Percentiles rank a stretch among this genome's conserved stretches.
phyloP scores from a whole-genome alignment of 225 moss, liverwort and hornwort genomes.

The Bryum argenteum region DNA sequence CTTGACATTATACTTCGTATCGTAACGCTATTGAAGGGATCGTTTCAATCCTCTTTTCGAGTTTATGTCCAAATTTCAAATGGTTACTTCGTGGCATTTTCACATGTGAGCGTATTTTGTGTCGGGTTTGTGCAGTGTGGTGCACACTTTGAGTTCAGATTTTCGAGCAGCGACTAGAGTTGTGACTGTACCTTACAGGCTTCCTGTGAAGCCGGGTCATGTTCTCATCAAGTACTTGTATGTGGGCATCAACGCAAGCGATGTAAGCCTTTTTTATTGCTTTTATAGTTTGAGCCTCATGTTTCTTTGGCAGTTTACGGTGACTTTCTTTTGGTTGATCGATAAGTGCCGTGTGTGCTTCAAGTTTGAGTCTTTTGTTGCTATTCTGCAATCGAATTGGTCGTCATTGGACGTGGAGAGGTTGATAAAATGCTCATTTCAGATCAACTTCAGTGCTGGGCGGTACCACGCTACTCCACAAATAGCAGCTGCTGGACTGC shows the following conservation, averaged over 20 bases:
- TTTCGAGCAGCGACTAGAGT: slow-evolving; percentile 82
- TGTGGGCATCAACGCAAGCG: slow-evolving; percentile 91
- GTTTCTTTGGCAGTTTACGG: not conserved
- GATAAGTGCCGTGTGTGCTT: not conserved
- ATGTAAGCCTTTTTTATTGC: slow-evolving; percentile 56
- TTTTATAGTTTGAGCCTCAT: not conserved
- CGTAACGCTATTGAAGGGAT: not conserved
- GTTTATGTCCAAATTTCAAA: too few species aligned
- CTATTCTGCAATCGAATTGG: not conserved
- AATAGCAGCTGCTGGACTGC: slow-evolving; percentile 56
- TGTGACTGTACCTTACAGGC: slow-evolving; percentile 60
- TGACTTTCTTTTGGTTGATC: not conserved
- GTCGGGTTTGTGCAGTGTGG: slow-evolving; percentile 56
- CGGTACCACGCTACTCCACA: slow-evolving; percentile 65
- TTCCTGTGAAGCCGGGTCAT: slow-evolving; percentile 84
- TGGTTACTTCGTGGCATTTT: not conserved
- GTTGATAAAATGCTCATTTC: slow-evolving; percentile 8
- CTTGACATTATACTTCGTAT: not conserved
- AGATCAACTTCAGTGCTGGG: slow-evolving; percentile 94
- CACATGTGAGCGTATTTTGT: not conserved
- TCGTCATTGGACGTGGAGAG: not conserved
- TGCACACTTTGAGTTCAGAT: slow-evolving; percentile 76
- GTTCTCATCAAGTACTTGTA: slow-evolving; percentile 80
- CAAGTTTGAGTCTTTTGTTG: not conserved
- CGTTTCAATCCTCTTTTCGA: not conserved